A percentile compares a stretch with the other conserved stretches of the same genome.
Conservation (phyloP, 1,139 yeast genomes). For the Kazachstania sp. region DNA sequence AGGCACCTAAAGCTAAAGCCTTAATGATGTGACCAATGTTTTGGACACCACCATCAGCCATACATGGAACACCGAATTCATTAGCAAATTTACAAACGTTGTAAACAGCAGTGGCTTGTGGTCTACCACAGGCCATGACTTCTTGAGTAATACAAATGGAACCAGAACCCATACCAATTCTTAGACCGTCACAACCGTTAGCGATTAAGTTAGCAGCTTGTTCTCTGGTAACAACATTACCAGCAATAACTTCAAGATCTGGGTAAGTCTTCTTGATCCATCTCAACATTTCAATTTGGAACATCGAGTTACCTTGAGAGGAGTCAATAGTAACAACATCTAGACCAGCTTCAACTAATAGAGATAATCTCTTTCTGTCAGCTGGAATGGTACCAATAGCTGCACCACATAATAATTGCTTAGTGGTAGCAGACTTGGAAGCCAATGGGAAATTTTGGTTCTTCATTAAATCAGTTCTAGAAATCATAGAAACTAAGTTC, state of each 20-base stretch:
- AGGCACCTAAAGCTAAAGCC: slow-evolving; percentile 95
- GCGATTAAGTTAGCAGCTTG: slow-evolving; percentile 94
- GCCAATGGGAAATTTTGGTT: slow-evolving; percentile 91
- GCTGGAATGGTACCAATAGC: slow-evolving; percentile 91
- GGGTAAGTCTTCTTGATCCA: slow-evolving; percentile 82
- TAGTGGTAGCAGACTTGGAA: slow-evolving; percentile 84
- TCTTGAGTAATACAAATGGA: slow-evolving; percentile 98
- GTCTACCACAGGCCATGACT: slow-evolving; percentile 99
- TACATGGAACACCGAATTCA: slow-evolving; percentile 45
- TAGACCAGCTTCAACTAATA: slow-evolving; percentile 91
- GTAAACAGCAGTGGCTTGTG: slow-evolving; percentile 74
- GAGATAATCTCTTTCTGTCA: slow-evolving; percentile 74
- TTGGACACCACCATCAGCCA: slow-evolving; percentile 99
- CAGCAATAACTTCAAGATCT: slow-evolving; percentile 83
- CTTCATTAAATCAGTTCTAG: slow-evolving; percentile 95
- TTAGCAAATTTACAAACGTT: slow-evolving; percentile 37
- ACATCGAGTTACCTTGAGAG: slow-evolving; percentile 93
- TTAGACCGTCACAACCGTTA: slow-evolving; percentile 96
- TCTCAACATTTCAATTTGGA: slow-evolving; percentile 87
- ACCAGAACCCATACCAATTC: slow-evolving; percentile 99
- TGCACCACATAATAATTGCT: slow-evolving; percentile 97
- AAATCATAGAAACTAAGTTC: slow-evolving; percentile 75
- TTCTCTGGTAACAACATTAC: slow-evolving; percentile 97
- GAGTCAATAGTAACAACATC: slow-evolving; percentile 95
- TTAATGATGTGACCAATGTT: slow-evolving; percentile 98